A percentile compares a stretch with the other conserved stretches of the same genome.
phyloP scores from a whole-genome alignment of 169 alveolate genomes.

The Plasmodium sp. region DNA sequence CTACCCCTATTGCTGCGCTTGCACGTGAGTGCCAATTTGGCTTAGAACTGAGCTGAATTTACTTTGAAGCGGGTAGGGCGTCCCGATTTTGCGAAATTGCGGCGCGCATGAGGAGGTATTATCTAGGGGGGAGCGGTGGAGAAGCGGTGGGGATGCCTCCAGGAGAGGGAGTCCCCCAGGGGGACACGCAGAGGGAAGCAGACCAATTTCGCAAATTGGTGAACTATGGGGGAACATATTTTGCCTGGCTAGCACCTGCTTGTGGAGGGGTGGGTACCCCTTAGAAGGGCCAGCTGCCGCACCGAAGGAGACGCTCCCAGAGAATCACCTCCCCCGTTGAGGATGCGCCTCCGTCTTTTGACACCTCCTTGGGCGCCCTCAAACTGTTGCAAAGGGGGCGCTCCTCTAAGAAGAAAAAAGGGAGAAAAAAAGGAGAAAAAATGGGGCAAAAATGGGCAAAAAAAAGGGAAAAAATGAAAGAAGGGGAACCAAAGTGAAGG shows the following conservation, averaged over 20 bases:
- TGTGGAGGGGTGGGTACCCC: background rate
- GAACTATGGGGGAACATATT: background rate
- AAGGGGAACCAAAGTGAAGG: background rate
- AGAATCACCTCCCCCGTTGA: background rate
- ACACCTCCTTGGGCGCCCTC: background rate
- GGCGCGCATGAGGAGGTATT: background rate
- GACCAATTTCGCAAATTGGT: background rate
- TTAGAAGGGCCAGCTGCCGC: background rate
- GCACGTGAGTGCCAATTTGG: background rate
- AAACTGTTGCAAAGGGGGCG: background rate
- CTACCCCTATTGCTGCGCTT: background rate
- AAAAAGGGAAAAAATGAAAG: background rate
- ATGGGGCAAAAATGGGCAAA: background rate
- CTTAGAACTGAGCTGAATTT: background rate
- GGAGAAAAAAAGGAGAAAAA: too few species aligned
- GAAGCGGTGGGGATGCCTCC: background rate
- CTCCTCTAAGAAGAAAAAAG: background rate
- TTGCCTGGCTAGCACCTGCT: background rate
- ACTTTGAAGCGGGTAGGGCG: background rate
- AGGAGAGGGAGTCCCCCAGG: background rate
- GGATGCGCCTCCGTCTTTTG: background rate
- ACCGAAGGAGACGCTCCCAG: background rate
- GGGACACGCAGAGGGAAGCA: background rate
- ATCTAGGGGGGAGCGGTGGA: background rate
- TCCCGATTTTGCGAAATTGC: background rate